Base-by-base conservation (phyloP, 106 monocot species). In the Xerophyta viscosa region DNA sequence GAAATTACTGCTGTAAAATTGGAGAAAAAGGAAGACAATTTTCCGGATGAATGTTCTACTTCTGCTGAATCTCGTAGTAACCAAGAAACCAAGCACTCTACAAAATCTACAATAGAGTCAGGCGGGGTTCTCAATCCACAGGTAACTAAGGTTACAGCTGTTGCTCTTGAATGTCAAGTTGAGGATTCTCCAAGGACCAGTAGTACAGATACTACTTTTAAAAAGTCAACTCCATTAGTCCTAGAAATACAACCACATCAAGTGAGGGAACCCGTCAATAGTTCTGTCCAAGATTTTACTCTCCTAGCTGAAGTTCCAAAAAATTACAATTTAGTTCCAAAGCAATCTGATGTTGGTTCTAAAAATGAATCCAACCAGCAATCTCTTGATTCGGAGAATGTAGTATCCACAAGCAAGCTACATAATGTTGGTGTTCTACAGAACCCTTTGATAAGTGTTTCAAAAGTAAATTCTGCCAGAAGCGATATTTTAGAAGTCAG, bases 51-150 rank as follows among this genome's bases (percentile, higher is more conserved):
- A 14, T 54, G 42, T n/a, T 20, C 27, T 41, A 65, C 48, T 10
- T 70, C 41, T 56, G 33, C 77, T 8, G 60, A 54, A 6, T 49
- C 46, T 57, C 41, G 46, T 37, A 11, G 39, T 42, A 31, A 44
- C 39, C 28, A 3, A 23, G 41, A 59, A 30, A 36, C n/a, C 29
- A 70, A 48, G 25, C 60, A 69, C 18, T 36, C 36, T 8, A n/a
- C 12, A 47, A 28, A 22, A 25, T 8, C 13, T n/a, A 41, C 23
- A 8, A 41, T 9, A 41, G 57, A 26, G 27, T 6, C 57, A 42
- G 57, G 22, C 20, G 53, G 31, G 3, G 53, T 23, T 22, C 29
- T 31, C 18, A 59, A 30, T 36, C 37, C 20, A 27, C 25, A 25
- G 18, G 44, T 24, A 20, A 24, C 37, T 1, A 30, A 61, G 29